Evolutionary conservation across 352 stramenopile genomes (phyloP).

Genomic region (Globisporangium nodosum): DNA sequence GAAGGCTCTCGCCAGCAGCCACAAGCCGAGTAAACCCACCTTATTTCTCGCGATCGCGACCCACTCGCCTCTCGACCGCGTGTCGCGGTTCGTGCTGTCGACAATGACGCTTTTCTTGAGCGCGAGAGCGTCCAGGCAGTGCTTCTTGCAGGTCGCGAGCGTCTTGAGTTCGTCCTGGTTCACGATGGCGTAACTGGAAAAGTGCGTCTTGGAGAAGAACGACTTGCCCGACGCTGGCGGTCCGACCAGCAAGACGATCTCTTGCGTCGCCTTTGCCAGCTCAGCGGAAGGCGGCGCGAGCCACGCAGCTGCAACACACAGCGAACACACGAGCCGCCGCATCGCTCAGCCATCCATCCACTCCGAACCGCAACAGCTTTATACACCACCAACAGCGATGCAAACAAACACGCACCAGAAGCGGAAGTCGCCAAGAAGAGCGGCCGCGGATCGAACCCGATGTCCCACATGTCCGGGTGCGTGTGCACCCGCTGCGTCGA

Average conservation of each 20-base stretch:
- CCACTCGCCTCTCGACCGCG: conserved; percentile 62
- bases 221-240: conserved; percentile 75
- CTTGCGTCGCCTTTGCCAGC: conserved; percentile 28
- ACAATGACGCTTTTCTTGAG: conserved; percentile 72
- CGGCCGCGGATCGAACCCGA: conserved; percentile 62
- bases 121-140: conserved; percentile 44
- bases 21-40: conserved; percentile 16
- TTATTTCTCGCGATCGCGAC: conserved; percentile 60
- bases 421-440: conserved; percentile 10
- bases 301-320: conserved; percentile 15
- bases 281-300: conserved; percentile 20
- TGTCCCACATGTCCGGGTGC: conserved; percentile 62
- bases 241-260: conserved; percentile 69
- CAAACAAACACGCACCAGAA: conserved; percentile 17
- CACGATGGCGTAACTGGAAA: conserved; percentile 56
- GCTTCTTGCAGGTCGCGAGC: conserved; percentile 64
- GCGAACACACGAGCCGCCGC: not conserved
- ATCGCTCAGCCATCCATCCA: not conserved
- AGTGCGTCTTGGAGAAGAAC: conserved; percentile 40
- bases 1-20: too few species aligned
- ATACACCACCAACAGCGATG: not conserved
- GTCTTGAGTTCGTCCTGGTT: conserved; percentile 87
- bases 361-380: not conserved
- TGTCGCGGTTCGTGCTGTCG: conserved; percentile 82
- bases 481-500: conserved; percentile 70